phyloP scores from a whole-genome alignment of 768 basidiomycete genomes.

The Mycena sanguinolenta region DNA sequence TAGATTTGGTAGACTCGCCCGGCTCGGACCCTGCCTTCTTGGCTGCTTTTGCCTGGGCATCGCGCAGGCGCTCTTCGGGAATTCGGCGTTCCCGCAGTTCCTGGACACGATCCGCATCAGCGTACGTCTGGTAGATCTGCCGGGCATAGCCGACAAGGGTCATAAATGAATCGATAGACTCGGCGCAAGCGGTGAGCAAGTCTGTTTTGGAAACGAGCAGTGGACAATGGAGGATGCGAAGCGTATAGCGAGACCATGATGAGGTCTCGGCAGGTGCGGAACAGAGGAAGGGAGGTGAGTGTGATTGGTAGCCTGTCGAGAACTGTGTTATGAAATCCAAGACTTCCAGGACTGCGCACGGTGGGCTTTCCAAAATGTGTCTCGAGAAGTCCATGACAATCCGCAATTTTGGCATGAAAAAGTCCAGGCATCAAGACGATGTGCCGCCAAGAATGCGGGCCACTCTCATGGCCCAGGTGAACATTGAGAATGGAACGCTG shows the following conservation, averaged over 20 bases:
- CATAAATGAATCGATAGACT: background rate
- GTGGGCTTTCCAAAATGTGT: constrained; percentile 37
- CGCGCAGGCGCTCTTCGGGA: constrained; percentile 12
- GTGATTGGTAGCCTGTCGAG: constrained; percentile 43
- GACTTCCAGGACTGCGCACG: constrained; percentile 30
- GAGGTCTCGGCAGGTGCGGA: constrained; percentile 44
- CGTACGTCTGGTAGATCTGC: constrained; percentile 20
- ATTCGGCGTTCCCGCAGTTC: constrained; percentile 29
- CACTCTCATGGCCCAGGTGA: constrained; percentile 32
- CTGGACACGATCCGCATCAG: constrained; percentile 1
- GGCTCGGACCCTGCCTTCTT: background rate
- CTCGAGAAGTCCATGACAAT: constrained; percentile 34
- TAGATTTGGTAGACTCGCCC: too few relatives aligned
- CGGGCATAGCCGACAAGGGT: constrained; percentile 13
- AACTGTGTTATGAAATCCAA: constrained; percentile 36
- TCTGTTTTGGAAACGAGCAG: constrained; percentile 31
- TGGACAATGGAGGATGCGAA: constrained; percentile 42
- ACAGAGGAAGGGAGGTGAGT: constrained; percentile 42
- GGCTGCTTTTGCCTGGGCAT: background rate
- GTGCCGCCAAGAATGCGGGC: constrained; percentile 16
- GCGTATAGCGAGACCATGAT: constrained; percentile 46
- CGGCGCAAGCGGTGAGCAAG: constrained; percentile 27
- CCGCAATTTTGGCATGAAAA: constrained; percentile 39
- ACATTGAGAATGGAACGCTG: constrained; percentile 27
- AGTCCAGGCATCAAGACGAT: constrained; percentile 32